Evolutionary conservation across 1,284 basidiomycete genomes (phyloP), one percentile per base, ranked within the genome.

Genomic region (Boletellus deceptivus): DNA sequence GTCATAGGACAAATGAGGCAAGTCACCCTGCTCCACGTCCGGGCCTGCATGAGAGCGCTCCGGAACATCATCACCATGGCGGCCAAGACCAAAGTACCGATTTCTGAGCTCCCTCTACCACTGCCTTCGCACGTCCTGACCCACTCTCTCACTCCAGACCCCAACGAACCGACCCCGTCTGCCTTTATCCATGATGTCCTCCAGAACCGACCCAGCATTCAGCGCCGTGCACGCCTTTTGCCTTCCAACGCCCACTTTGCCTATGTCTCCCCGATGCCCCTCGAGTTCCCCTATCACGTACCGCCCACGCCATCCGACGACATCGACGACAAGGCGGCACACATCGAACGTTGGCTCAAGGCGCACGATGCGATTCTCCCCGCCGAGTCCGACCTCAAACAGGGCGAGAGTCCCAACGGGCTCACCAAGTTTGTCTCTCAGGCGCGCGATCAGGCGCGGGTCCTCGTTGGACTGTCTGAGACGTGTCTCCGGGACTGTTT

Each of bases 271-370:
- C 94, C 96, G 0, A 80, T 93, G 50, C 91, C 93, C 6, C 61
- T 90, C 1, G 75, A 84, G 6, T 98, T 98, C 70, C 96, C 96
- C 0, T 93, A 91, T 69, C 77, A 84, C 27, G 84, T 98, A 43
- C 75, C 78, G 0, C 80, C 81, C 2, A 75, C 74, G 44, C 67
- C 76, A 22, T 59, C 71, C 5, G 72, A 73, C 11, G 67, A 64
- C 16, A 62, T 77, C 25, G 74, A 80, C 20, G 82, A 88, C 65
- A 79, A 83, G 57, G 72, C 71, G 2, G 77, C 73, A 13, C 80
- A 84, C 59, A 80, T 93, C 27, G 90, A 94, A 67, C 71, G 75
- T 47, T 91, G 87, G 86, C 74, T 91, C 36, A 64, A 73, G 16
- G 74, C 76, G 10, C 77, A 81, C 52, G 91, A 93, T 62, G 78